A percentile compares a stretch with the other conserved stretches of the same genome.
phyloP scores from a whole-genome alignment of 768 basidiomycete species.

The Clavulina sp. region DNA sequence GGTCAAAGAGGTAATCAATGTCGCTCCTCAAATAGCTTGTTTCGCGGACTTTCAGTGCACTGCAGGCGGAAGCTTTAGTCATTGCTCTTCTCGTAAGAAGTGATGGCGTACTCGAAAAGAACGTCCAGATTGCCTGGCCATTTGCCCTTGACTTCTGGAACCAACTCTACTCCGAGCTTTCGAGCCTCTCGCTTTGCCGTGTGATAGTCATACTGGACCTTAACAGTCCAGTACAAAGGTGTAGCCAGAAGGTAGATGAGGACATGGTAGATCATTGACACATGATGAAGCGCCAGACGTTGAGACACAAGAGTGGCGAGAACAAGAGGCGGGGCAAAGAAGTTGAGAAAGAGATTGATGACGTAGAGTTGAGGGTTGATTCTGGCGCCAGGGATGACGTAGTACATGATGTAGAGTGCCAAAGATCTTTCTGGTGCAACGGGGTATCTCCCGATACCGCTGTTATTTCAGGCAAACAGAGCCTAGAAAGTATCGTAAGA shows the following conservation, averaged over 20 bases:
- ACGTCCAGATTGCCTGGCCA: slow-evolving; percentile 70
- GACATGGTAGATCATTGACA: no score
- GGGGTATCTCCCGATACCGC: no score
- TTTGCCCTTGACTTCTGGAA: slow-evolving; percentile 44
- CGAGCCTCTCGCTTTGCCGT: background rate
- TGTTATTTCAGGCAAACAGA: no score
- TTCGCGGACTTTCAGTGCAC: background rate
- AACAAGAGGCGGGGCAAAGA: no score
- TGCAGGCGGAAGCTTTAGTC: background rate
- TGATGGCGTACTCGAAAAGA: slow-evolving; percentile 31
- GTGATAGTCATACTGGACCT: background rate
- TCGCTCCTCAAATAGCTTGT: background rate
- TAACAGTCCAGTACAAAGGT: background rate
- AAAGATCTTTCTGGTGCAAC: no score
- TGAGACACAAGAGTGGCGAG: no score
- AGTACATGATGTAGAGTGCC: no score
- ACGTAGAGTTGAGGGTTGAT: no score
- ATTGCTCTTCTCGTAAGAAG: background rate
- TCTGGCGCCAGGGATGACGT: no score
- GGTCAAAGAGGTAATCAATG: background rate
- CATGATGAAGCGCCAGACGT: no score
- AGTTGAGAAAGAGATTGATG: no score
- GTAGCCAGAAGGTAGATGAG: background rate
- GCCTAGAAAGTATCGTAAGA: no score
- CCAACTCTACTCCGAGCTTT: slow-evolving; percentile 23